Percentiles rank a stretch among this genome's conserved stretches.
Evolutionary conservation across 257 asterid species (phyloP).

Genomic region (Verbena officinalis): DNA sequence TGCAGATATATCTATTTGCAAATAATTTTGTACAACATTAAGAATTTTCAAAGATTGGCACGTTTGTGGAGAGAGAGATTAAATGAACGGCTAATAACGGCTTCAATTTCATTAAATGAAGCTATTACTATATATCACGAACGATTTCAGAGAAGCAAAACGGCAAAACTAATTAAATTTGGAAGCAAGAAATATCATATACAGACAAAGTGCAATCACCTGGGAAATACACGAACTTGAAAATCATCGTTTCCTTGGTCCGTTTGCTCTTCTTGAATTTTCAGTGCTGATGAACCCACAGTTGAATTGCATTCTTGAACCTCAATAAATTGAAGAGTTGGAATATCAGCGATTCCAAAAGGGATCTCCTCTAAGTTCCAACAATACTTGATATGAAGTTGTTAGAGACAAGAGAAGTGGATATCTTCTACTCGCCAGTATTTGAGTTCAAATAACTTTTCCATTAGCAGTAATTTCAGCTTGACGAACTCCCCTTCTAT

Average conservation of each 20-base stretch:
- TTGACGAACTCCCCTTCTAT: neutral
- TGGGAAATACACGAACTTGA: neutral
- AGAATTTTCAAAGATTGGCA: too few species aligned
- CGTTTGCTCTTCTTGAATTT: neutral
- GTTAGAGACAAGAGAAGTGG: neutral
- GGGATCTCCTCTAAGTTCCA: neutral
- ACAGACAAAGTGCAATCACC: too few species aligned
- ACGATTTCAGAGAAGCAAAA: too few species aligned
- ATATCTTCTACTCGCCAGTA: neutral
- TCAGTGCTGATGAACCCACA: neutral
- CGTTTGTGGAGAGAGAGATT: too few species aligned
- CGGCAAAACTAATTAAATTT: too few species aligned
- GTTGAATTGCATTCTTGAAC: neutral
- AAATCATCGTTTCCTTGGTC: neutral
- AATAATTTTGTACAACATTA: too few species aligned
- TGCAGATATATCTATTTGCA: too few species aligned
- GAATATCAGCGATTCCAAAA: neutral
- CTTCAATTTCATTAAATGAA: too few species aligned
- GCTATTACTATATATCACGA: too few species aligned
- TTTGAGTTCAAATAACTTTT: neutral
- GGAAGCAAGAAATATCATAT: too few species aligned
- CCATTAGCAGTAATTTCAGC: constrained; percentile 9
- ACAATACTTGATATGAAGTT: neutral
- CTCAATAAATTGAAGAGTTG: neutral
- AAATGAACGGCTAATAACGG: too few species aligned